These are phyloP conservation scores for Chaetomium olivaceum DNA, from an alignment of 2,329 filamentous ascomycete genomes.

Conservation along the genomic window DNA sequence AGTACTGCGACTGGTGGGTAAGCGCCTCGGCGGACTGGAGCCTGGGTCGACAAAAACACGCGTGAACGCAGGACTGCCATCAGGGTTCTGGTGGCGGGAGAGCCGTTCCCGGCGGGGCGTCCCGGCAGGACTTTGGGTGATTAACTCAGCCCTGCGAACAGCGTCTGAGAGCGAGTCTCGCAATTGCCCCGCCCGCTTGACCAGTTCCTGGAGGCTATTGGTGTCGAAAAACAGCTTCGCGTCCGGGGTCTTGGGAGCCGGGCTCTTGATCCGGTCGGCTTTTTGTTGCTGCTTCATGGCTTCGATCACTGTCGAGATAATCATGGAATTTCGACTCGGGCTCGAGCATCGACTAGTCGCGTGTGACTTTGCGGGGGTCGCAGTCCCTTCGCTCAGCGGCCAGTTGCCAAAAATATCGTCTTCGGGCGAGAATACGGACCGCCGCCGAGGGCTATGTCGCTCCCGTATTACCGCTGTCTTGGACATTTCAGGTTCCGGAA, in stretches of 20 bases:
- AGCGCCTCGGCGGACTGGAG: constrained; percentile 54
- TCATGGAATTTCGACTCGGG: constrained; percentile 43
- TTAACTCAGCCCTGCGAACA: constrained; percentile 59
- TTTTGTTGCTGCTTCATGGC: constrained; percentile 59
- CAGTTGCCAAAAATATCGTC: constrained; percentile 64
- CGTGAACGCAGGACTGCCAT: constrained; percentile 68
- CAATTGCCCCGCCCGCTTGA: constrained; percentile 62
- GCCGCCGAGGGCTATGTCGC: constrained; percentile 52
- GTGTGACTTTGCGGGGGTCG: constrained; percentile 40
- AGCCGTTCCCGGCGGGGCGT: constrained; percentile 51
- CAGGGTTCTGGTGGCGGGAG: constrained; percentile 41
- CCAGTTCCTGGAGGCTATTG: constrained; percentile 66
- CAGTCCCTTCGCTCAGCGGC: constrained; percentile 45
- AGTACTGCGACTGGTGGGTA: constrained; percentile 55
- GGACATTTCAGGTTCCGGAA: constrained; percentile 46
- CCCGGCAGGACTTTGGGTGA: constrained; percentile 56
- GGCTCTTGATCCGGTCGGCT: constrained; percentile 42
- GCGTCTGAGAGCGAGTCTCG: constrained; percentile 61
- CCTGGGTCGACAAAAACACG: constrained; percentile 65
- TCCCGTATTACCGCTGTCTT: constrained; percentile 57
- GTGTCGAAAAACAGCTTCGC: constrained; percentile 67
- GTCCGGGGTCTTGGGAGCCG: constrained; percentile 42
- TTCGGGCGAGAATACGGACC: constrained; percentile 65
- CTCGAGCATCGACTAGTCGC: constrained; percentile 42
- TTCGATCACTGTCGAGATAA: constrained; percentile 63